Evolutionary conservation across 2,329 filamentous ascomycete species (phyloP).

Genomic region (Teratosphaeria gauchensis): DNA sequence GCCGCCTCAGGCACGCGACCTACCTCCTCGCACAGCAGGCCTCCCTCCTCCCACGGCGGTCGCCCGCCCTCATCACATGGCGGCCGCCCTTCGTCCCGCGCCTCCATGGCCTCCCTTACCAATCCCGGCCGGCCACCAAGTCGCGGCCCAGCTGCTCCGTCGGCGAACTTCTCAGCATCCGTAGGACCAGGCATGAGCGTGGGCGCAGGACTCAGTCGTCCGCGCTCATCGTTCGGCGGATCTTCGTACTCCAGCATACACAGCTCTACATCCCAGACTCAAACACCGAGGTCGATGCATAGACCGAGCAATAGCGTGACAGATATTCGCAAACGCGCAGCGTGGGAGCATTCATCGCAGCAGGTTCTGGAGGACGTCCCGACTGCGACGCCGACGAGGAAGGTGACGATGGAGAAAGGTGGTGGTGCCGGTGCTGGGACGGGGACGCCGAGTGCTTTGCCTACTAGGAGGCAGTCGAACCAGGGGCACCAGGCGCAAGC

Average conservation of each 20-base stretch:
- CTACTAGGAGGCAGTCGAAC: slow-evolving; percentile 3
- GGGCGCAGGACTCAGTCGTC: neutral
- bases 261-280: neutral
- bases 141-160: neutral
- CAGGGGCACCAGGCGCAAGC: slow-evolving; percentile 3
- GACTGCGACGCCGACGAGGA: slow-evolving; percentile 7
- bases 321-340: neutral
- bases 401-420: slow-evolving; percentile 13
- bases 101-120: neutral
- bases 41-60: neutral
- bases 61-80: neutral
- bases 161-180: neutral
- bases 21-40: neutral
- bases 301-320: neutral
- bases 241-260: neutral
- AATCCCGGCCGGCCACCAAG: neutral
- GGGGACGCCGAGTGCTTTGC: slow-evolving; percentile 8
- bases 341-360: too few species aligned
- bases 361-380: slow-evolving; percentile 9
- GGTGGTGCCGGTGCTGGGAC: slow-evolving; percentile 4
- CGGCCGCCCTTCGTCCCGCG: neutral
- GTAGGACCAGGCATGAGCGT: neutral
- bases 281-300: neutral
- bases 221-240: neutral
- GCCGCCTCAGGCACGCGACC: slow-evolving; percentile 2